A percentile compares a stretch with the other conserved stretches of the same genome.
phyloP scores from a whole-genome alignment of 108 stramenopile genomes.

The Pseudonitzschia pungens region DNA sequence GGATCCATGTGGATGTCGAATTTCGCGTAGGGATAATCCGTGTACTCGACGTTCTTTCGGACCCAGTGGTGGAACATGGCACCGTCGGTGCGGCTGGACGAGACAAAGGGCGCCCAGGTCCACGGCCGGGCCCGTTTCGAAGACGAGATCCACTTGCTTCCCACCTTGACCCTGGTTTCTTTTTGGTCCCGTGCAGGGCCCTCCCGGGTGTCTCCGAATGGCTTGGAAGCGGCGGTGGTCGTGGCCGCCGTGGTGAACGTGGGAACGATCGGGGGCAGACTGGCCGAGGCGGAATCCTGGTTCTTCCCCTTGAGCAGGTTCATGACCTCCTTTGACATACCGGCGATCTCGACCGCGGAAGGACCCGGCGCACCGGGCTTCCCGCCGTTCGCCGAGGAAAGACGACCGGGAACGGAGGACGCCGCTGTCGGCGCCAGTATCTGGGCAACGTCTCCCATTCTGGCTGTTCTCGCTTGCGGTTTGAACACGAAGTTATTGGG shows the following conservation, averaged over 20 bases:
- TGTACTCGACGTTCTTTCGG: slow-evolving; percentile 74
- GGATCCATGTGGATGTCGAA: slow-evolving; percentile 88
- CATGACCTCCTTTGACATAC: slow-evolving; percentile 45
- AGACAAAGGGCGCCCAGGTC: slow-evolving; percentile 86
- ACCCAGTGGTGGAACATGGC: slow-evolving; percentile 80
- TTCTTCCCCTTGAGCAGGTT: slow-evolving; percentile 21
- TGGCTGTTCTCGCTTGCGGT: not conserved
- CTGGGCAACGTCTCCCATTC: slow-evolving; percentile 45
- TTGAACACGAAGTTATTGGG: too few relatives aligned
- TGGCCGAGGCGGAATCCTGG: slow-evolving; percentile 35
- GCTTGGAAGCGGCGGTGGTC: not conserved
- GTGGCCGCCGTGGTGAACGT: slow-evolving; percentile 24
- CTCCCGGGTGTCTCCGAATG: not conserved
- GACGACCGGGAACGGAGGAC: not conserved
- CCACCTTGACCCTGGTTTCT: slow-evolving; percentile 57
- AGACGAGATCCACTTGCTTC: slow-evolving; percentile 55
- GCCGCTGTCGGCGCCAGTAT: slow-evolving; percentile 23
- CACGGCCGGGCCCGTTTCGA: slow-evolving; percentile 60
- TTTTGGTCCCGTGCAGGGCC: not conserved
- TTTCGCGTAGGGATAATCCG: slow-evolving; percentile 93
- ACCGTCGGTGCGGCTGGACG: slow-evolving; percentile 67
- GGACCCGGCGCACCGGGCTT: slow-evolving; percentile 5
- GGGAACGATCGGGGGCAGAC: slow-evolving; percentile 65
- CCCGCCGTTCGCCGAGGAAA: not conserved
- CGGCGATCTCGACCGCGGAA: slow-evolving; percentile 41